Evolutionary conservation across 75 land plant genomes (phyloP), one percentile per base, ranked within the genome.

Genomic region (Isoetes taiwanensis): DNA sequence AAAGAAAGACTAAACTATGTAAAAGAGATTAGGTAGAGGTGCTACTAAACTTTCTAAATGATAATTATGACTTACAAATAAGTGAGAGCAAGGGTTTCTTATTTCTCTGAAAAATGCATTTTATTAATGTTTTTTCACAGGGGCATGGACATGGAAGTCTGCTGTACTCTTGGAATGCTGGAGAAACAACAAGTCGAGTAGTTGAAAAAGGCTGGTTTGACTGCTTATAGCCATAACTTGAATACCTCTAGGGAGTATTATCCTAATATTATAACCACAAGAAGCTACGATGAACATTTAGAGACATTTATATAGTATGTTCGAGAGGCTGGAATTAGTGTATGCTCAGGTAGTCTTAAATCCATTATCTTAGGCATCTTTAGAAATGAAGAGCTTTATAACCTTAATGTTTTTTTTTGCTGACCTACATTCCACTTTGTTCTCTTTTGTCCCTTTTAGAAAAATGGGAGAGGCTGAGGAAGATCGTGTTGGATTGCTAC

Each of bases 81-180:
- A n/a, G n/a, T n/a, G n/a, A n/a, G n/a, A n/a, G n/a, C n/a, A n/a
- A n/a, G n/a, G 26, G 26, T 29, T 32, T 32, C 39, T 28, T 29
- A 14, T 43, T 48, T 46, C 17, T 54, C 10, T 19, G 11, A 19
- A 19, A 6, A 10, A 48, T 48, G 52, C 52, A 8, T 37, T 37
- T 37, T 37, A 10, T 48, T 19, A 10, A 8, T 0, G n/a, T 34
- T 66, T 0, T 54, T 27, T 52, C 21, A 27, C 74, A 94, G 99
- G 77, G 84, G 64, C 1, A 89, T 94, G 99, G 99, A 96, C 1
- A 89, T 94, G 99, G 96, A 94, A 64, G 99, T 85, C 2, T 94
- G 99, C 69, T 94, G 99, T 78, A 94, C 96, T 2, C 63, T 94
- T 57, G 99, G 96, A 30, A 94, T 94, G 99, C 37, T 94, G 23